A percentile compares a stretch with the other conserved stretches of the same genome.
Evolutionary conservation across 2,329 filamentous ascomycete species (phyloP).

Genomic region (Ceratocystis colombiana): DNA sequence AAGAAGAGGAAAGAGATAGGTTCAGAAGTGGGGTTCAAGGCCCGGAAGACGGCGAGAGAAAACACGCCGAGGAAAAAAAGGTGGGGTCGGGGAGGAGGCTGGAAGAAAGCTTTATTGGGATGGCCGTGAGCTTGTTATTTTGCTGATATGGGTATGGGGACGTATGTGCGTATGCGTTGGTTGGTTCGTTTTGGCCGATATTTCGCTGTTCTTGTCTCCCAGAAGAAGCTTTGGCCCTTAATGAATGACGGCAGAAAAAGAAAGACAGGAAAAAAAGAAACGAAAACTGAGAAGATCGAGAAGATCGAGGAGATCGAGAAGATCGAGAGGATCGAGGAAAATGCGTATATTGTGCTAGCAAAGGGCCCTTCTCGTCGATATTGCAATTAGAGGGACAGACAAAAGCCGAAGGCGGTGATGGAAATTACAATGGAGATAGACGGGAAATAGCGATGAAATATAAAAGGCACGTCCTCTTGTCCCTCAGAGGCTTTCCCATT

Average conservation of each 20-base stretch:
- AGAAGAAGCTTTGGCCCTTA: slow-evolving; percentile 8
- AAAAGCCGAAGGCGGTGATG: background rate
- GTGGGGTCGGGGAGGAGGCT: background rate
- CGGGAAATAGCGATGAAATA: background rate
- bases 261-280: background rate
- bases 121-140: background rate
- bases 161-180: background rate
- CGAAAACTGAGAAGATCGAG: too few relatives aligned
- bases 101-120: background rate
- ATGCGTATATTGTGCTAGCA: background rate
- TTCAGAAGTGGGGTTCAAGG: background rate
- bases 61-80: slow-evolving; percentile 5
- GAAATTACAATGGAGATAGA: background rate
- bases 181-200: background rate
- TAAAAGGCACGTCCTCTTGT: background rate
- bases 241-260: background rate
- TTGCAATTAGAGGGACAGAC: background rate
- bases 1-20: background rate
- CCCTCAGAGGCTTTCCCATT: background rate
- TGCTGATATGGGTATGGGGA: background rate
- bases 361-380: background rate
- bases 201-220: background rate
- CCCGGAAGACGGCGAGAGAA: background rate
- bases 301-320: too few relatives aligned
- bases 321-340: too few relatives aligned